Evolutionary conservation across 1,284 basidiomycete genomes (phyloP), one percentile per base, ranked within the genome.

Genomic region (Mycena citricolor): DNA sequence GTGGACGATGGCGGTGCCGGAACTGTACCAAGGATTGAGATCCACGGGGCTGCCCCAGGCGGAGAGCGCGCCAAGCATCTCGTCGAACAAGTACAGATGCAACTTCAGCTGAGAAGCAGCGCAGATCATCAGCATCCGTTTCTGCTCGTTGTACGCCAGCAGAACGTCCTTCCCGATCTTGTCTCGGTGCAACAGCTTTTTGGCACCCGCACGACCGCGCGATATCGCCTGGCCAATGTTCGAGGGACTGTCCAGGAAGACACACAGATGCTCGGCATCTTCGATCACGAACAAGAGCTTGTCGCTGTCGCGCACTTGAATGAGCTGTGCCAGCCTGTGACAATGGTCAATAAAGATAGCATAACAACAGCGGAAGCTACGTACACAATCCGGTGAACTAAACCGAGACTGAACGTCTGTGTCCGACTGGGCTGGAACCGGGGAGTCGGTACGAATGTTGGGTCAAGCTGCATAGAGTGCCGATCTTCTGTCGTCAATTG

Each of bases 131-230:
- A 81, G 54, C 57, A 68, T 67, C 0, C 69, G 67, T 49, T 71
- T 76, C 6, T 56, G 54, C 52, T 81, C 79, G 30, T 81, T 74
- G 42, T 69, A 78, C 0, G 77, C 63, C 3, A 80, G 39, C 4
- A 72, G 12, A 29, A 68, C 63, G 6, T 71, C 55, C 1, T 61
- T 55, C 0, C 76, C 79, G 2, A 77, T 64, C 49, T 71, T 76
- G 43, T 71, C 69, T 7, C 63, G 65, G 33, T 70, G 60, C 8
- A 80, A 55, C 0, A 13, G 22, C 44, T 71, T 73, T 30, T 61
- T 61, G 0, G 45, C 39, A 2, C 52, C 14, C 7, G 32, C 1
- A 47, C 39, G 4, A 49, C 55, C 1, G 32, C 20, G n/a, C 73
- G 46, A 39, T n/a, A 52, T 54, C 0, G 69, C 67, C 2, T 54